A percentile compares a stretch with the other conserved stretches of the same genome.
phyloP scores from a whole-genome alignment of 257 asterid species.

The Salvia splendens region DNA sequence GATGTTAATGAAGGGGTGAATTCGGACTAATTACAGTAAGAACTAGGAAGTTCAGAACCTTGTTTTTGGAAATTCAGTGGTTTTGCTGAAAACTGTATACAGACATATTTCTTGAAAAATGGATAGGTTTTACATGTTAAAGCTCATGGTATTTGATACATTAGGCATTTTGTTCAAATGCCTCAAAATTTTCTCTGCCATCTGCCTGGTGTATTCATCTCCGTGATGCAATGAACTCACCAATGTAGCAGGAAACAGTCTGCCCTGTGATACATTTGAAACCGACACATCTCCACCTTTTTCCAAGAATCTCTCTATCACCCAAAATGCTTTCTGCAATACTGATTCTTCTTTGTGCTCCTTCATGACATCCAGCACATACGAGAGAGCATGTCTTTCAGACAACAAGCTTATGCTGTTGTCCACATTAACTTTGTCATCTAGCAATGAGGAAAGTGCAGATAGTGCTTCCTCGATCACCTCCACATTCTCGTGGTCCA shows the following conservation, averaged over 20 bases:
- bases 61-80: neutral
- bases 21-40: neutral
- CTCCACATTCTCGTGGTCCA: conserved; percentile 68
- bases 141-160: conserved; percentile 44
- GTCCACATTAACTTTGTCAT: conserved; percentile 63
- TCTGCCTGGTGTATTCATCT: conserved; percentile 56
- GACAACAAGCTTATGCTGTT: conserved; percentile 54
- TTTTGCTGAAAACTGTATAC: conserved; percentile 2
- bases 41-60: neutral
- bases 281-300: conserved; percentile 60
- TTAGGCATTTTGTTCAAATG: conserved; percentile 69
- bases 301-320: conserved; percentile 67
- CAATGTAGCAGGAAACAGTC: conserved; percentile 57
- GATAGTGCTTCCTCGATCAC: conserved; percentile 74
- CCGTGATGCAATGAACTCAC: conserved; percentile 72
- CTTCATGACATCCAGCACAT: conserved; percentile 58
- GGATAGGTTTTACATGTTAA: conserved; percentile 34
- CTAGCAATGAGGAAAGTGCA: conserved; percentile 71
- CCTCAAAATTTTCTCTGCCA: conserved; percentile 76
- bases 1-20: conserved; percentile 13
- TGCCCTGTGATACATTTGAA: conserved; percentile 60
- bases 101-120: neutral
- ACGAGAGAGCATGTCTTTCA: conserved; percentile 50
- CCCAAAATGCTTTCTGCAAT: conserved; percentile 71
- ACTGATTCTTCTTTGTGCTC: conserved; percentile 63